Evolutionary conservation across 176 grass and related monocot genomes (phyloP), one percentile per base, ranked within the genome.

Genomic region (Oryza brachyantha): DNA sequence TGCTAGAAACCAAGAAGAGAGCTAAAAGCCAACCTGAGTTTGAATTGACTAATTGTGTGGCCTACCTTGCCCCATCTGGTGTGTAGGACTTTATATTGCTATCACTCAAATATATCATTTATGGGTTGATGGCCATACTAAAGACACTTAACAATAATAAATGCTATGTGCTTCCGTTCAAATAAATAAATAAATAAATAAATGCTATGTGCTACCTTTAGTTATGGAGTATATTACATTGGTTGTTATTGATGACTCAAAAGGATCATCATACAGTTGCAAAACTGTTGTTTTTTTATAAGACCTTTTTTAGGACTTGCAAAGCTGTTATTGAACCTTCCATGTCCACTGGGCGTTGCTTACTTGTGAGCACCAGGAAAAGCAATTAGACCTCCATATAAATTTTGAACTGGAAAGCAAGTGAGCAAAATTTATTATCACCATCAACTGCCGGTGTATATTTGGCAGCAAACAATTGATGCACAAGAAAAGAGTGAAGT

Each of bases 401-500:
- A 61, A 71, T 25, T 81, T 29, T 62, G 24, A 12, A 50, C n/a
- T 64, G 19, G 73, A 43, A 55, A 87, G 54, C 27, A 59, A 21
- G 17, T 3, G 34, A 78, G 29, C 35, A 36, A 2, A 32, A 34
- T 19, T 48, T 19, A 55, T 43, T 27, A 13, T 5, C 10, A 37
- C 37, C 29, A 70, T 59, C 61, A 68, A 73, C 66, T 11, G 28
- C 27, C 57, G 1, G 21, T 39, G 64, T 73, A 22, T 76, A 71
- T 70, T 86, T 45, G 63, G 41, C 21, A 42, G 34, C 60, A 45
- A 66, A 77, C 28, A 83, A 64, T 50, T 19, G 27, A 9, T 64
- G 75, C 79, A 29, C 65, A 86, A 34, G 78, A 55, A 86, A 76
- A 27, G 71, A 55, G 40, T 86, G 64, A 41, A 40, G 14, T 40